Percentiles rank a stretch among this genome's conserved stretches.
These are phyloP conservation scores for Neurospora pannonica DNA, from an alignment of 495 filamentous ascomycete species.

Conservation along the genomic window DNA sequence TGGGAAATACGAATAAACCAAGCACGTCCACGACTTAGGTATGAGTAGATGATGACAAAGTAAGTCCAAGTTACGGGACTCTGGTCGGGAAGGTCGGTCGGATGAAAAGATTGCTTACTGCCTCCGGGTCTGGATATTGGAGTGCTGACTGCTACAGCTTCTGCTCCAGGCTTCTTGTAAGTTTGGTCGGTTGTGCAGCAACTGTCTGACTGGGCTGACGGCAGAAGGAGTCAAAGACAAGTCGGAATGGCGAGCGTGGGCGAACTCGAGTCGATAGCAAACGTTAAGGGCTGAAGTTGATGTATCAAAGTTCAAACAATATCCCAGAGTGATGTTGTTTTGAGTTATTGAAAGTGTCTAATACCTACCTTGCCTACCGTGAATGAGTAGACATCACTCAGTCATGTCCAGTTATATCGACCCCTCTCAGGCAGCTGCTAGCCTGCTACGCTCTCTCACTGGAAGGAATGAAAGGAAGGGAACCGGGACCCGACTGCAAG, in stretches of 20 bases:
- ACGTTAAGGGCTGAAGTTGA: neutral
- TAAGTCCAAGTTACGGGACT: neutral
- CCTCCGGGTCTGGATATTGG: neutral
- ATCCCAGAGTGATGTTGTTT: neutral
- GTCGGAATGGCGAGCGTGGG: neutral
- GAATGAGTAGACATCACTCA: neutral
- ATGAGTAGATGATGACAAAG: neutral
- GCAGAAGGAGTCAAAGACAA: neutral
- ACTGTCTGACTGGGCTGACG: neutral
- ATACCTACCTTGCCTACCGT: neutral
- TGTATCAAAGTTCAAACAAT: neutral
- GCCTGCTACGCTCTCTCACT: neutral
- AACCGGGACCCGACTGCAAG: neutral
- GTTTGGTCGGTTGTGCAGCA: neutral
- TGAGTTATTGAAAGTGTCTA: neutral
- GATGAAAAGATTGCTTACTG: neutral
- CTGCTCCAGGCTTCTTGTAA: neutral
- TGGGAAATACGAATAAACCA: neutral
- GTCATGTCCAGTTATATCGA: no score
- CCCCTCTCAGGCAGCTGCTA: neutral
- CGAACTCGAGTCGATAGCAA: neutral
- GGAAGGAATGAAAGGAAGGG: neutral
- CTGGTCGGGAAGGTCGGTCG: neutral
- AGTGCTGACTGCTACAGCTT: neutral
- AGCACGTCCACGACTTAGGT: neutral